phyloP scores from a whole-genome alignment of 768 basidiomycete genomes.

The Suillus paluster region DNA sequence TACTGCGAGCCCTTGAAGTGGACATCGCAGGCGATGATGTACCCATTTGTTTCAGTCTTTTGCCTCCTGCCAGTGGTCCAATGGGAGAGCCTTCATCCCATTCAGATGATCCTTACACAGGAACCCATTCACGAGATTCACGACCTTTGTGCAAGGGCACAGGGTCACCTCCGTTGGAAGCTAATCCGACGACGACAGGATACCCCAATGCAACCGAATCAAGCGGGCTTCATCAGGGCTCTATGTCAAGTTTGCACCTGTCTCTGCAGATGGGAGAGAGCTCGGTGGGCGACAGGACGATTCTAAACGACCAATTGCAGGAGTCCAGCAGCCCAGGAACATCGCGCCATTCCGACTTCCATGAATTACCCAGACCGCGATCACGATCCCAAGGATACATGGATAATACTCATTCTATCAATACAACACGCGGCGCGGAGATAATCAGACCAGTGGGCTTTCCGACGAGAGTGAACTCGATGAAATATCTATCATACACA shows the following conservation, averaged over 20 bases:
- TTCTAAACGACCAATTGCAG: not conserved
- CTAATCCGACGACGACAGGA: not conserved
- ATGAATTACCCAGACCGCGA: not conserved
- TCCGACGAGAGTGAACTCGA: too few relatives aligned
- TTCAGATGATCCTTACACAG: conserved; percentile 4
- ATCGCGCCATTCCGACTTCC: too few relatives aligned
- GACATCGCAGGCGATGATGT: not conserved
- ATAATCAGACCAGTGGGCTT: too few relatives aligned
- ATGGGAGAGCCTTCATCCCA: not conserved
- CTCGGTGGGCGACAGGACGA: not conserved
- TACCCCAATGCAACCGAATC: not conserved
- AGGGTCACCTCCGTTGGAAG: not conserved
- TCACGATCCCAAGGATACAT: not conserved
- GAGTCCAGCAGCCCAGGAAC: not conserved
- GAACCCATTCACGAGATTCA: not conserved
- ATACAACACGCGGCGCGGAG: not conserved
- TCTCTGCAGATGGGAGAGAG: not conserved
- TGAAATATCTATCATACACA: too few relatives aligned
- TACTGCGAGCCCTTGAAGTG: not conserved
- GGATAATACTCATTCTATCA: not conserved
- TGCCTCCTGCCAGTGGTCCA: not conserved
- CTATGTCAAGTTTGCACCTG: not conserved
- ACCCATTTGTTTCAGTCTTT: not conserved
- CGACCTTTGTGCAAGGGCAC: not conserved
- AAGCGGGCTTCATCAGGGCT: not conserved